Conservation (phyloP, 2,329 filamentous ascomycete genomes). For the Aulographum hederae region DNA sequence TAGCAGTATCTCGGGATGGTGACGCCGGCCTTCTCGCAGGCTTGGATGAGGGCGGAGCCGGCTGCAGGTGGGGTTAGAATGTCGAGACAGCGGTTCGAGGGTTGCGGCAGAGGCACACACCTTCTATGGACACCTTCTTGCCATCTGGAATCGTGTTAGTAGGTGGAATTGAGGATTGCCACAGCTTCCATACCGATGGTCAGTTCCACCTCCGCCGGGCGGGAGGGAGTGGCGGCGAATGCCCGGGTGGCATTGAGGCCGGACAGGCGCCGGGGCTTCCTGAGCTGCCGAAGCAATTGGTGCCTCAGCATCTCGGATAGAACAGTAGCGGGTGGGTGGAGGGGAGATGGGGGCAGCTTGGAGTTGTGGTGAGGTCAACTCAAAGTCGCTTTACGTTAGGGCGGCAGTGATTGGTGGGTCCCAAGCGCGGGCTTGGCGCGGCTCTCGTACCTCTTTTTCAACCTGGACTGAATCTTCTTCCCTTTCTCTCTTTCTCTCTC, state of each 20-base stretch:
- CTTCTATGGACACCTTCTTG: constrained; percentile 96
- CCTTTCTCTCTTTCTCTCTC: constrained; percentile 18
- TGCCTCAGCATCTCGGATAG: constrained; percentile 44
- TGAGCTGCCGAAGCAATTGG: constrained; percentile 43
- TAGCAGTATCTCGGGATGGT: constrained; percentile 96
- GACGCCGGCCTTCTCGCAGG: constrained; percentile 91
- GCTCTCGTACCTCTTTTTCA: too few species aligned
- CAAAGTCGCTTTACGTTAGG: constrained; percentile 2
- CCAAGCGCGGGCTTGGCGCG: too few species aligned
- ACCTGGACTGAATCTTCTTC: constrained; percentile 2
- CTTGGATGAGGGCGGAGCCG: constrained; percentile 93
- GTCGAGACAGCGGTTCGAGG: constrained; percentile 3
- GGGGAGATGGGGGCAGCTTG: background rate
- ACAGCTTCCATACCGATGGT: constrained; percentile 55
- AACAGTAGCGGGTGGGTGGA: too few species aligned
- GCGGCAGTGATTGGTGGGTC: too few species aligned
- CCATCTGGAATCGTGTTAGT: constrained; percentile 48
- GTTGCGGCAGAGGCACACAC: constrained; percentile 28
- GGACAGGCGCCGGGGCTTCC: constrained; percentile 33
- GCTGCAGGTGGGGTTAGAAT: constrained; percentile 36
- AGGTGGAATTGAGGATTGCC: constrained; percentile 7
- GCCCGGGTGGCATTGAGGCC: constrained; percentile 46
- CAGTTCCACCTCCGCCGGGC: constrained; percentile 85
- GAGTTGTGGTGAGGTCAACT: constrained; percentile 7
- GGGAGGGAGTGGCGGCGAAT: constrained; percentile 63